These are phyloP conservation scores for Sporobolomyces phaffii DNA, from an alignment of 768 basidiomycete species.

Conservation along the genomic window DNA sequence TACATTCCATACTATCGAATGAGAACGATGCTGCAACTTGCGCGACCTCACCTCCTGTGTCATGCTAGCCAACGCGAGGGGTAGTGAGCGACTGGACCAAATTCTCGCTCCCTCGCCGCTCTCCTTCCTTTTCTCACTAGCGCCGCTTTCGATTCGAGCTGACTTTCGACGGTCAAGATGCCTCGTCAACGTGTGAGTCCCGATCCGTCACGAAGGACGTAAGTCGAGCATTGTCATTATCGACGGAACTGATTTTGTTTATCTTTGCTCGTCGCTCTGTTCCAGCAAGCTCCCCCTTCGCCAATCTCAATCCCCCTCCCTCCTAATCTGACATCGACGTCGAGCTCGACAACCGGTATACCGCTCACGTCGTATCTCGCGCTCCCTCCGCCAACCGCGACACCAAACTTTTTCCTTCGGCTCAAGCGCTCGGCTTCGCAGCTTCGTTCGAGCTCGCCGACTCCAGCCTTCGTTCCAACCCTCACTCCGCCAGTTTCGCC, in stretches of 20 bases:
- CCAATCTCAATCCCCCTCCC: constrained; percentile 12
- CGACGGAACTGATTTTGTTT: too few species aligned
- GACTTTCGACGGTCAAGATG: neutral
- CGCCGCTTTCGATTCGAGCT: neutral
- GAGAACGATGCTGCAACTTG: neutral
- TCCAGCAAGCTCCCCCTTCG: constrained; percentile 4
- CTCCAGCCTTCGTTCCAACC: neutral
- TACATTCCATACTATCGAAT: neutral
- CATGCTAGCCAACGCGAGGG: neutral
- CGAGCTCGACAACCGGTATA: neutral
- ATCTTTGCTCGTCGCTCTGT: too few species aligned
- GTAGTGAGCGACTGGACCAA: too few species aligned
- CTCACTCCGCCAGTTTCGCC: constrained; percentile 8
- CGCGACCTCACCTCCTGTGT: neutral
- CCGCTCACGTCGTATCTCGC: constrained; percentile 1
- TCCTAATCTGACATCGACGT: neutral
- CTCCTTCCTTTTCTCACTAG: neutral
- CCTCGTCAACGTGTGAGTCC: constrained; percentile 11
- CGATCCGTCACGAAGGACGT: too few species aligned
- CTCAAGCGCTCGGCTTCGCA: constrained; percentile 6
- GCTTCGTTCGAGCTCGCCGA: constrained; percentile 1
- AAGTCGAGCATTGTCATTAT: too few species aligned
- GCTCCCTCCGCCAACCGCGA: neutral
- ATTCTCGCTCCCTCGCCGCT: too few species aligned
- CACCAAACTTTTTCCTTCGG: constrained; percentile 3